Evolutionary conservation across 805 yeast species (phyloP), one percentile per base, ranked within the genome.

Genomic region (Yueomyces sp.): DNA sequence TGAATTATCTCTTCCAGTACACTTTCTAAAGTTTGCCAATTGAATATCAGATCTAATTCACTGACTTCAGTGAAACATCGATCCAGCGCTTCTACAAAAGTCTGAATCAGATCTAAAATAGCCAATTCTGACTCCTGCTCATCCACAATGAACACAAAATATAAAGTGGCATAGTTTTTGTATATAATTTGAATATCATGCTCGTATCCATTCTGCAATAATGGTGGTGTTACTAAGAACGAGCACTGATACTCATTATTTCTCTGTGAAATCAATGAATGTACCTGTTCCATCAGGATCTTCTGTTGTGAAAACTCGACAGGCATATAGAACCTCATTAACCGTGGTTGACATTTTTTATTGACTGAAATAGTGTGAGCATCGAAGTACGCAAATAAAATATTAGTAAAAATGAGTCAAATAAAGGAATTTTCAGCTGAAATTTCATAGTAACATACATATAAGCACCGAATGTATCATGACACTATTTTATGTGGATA

Each of bases 41-140:
- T 96, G 65, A 88, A 90, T n/a, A 92, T 96, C 49, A 92, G 70
- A 64, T 92, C 98, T 52, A 92, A 70, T 59, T 92, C 98, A 61
- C 96, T 88, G 5, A 92, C 98, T 55, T 87, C 88, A 48, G 79
- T 80, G 64, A 92, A 92, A 62, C 98, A 92, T 46, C 82, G 77
- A 59, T 92, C 95, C 50, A 92, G 70, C 43, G 94, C 83, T 61
- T 92, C 96, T 3, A 92, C 98, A 69, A 92, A 90, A 38, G 92
- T 96, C 60, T 92, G 98, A 45, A 92, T 90, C 56, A 92, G 66
- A 61, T 92, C 98, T 39, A 92, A 64, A 40, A 90, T 90, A 1
- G 97, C 97, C 37, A 92, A 70, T 62, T 92, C 97, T 30, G 88
- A 78, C 62, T 92, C 98, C 59, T 88, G 96, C 49, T 84, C 92